A percentile compares a stretch with the other conserved stretches of the same genome.
Conservation (phyloP, 2,329 filamentous ascomycete genomes). For the Colletotrichum orbiculare region DNA sequence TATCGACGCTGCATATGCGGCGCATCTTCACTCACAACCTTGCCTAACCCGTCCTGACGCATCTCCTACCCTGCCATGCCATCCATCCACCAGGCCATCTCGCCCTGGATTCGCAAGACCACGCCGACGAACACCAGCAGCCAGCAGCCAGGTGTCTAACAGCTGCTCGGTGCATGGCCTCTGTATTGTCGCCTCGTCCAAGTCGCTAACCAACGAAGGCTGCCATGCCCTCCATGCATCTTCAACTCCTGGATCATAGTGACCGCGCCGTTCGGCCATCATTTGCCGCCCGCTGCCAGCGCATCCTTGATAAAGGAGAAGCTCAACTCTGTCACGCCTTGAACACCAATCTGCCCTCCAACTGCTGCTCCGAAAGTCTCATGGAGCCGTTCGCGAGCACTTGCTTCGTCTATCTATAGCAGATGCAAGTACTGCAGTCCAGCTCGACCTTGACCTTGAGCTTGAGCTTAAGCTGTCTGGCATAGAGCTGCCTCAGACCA, state of each 20-base stretch:
- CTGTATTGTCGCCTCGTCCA: background rate
- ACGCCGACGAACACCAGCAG: background rate
- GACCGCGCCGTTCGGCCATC: background rate
- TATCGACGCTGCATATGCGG: conserved; percentile 17
- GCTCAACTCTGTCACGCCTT: too few relatives aligned
- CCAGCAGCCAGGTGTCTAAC: conserved; percentile 6
- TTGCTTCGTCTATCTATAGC: background rate
- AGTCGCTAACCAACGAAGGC: conserved; percentile 5
- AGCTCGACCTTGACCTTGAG: background rate
- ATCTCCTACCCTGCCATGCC: background rate
- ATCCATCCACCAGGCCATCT: background rate
- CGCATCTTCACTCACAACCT: conserved; percentile 16
- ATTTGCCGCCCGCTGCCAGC: background rate
- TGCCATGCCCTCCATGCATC: background rate
- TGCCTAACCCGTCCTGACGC: conserved; percentile 2
- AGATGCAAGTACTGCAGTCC: background rate
- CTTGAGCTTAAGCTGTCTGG: background rate
- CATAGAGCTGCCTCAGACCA: background rate
- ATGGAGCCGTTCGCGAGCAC: conserved; percentile 1
- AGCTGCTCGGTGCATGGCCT: conserved; percentile 10
- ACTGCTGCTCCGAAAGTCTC: conserved; percentile 3
- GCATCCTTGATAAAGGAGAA: background rate
- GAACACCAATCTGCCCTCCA: background rate
- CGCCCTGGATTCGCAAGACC: too few relatives aligned
- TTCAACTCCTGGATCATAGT: background rate